phyloP scores from a whole-genome alignment of 345 rosid species.

The Firmiana major region DNA sequence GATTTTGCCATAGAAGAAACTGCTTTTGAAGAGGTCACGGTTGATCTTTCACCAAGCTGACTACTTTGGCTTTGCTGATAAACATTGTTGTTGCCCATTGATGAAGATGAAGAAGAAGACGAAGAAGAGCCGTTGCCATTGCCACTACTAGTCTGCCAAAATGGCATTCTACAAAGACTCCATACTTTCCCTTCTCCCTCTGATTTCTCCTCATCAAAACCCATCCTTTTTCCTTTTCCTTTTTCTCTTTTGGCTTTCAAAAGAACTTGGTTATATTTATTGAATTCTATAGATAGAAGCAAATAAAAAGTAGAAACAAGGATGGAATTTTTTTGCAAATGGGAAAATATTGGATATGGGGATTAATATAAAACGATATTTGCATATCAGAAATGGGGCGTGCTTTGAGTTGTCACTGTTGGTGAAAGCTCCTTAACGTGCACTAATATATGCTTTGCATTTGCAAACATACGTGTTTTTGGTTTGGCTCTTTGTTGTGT shows the following conservation, averaged over 20 bases:
- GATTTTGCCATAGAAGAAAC: conserved; percentile 61
- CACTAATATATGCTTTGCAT: background rate
- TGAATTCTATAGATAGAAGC: background rate
- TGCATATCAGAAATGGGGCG: background rate
- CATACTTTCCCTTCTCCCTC: conserved; percentile 36
- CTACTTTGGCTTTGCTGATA: conserved; percentile 33
- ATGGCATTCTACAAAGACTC: conserved; percentile 48
- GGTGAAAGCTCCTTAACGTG: conserved; percentile 25
- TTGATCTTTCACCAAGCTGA: conserved; percentile 32
- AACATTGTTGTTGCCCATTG: conserved; percentile 20
- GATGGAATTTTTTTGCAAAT: background rate
- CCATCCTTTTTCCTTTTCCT: conserved; percentile 14
- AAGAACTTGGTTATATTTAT: background rate
- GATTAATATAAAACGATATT: background rate
- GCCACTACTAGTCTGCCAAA: conserved; percentile 47
- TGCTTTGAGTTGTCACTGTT: conserved; percentile 20
- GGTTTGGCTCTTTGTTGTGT: background rate
- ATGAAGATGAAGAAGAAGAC: conserved; percentile 30
- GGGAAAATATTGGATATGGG: background rate
- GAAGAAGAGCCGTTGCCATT: conserved; percentile 32
- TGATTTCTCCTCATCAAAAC: conserved; percentile 32
- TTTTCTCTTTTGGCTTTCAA: background rate
- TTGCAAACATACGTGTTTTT: background rate
- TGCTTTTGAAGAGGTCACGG: conserved; percentile 28
- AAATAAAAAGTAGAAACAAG: background rate